Evolutionary conservation across 371 early-diverging fungal genomes (phyloP), one percentile per base, ranked within the genome.

Genomic region (Circinella minor): DNA sequence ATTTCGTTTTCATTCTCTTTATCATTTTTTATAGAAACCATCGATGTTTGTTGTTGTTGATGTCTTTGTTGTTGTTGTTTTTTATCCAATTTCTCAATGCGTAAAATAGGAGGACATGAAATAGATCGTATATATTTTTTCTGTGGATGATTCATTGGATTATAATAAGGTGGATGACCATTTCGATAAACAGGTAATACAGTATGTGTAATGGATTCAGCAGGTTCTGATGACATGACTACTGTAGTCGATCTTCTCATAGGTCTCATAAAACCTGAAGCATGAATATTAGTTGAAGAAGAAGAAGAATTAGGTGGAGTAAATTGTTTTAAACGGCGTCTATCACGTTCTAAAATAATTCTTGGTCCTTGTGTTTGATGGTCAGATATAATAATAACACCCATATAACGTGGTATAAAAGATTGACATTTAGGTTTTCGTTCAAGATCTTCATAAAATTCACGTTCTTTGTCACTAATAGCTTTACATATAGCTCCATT

Each of bases 401-500:
- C 79, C 66, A 79, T 66, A 61, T 79, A 79, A 27, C 74, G 71
- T 10, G 79, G 74, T 48, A 76, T 46, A 71, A 79, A 79, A 0
- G 74, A 73, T 36, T 72, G 49, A 20, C 76, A 55, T 18, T 71
- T 68, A 10, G 76, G 67, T 14, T 70, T 70, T 34, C 64, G 64
- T 20, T 71, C 72, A n/a, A 79, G 47, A 27, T 74, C 65, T 37
- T 69, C 71, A 36, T 79, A 79, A 37, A 79, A 71, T 36, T 71
- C 61, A 47, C 67, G 72, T 60, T 79, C 77, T 38, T 64, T 68
- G 39, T 61, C 64, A 14, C 69, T 59, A 39, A 74, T 74, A 8
- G 77, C 75, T 60, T 81, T 81, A 38, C 78, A 77, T 17, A 81
- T 78, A 18, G 76, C 74, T 36, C 75, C 69, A 61, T 76, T 76